A percentile compares a stretch with the other conserved stretches of the same genome.
These are phyloP conservation scores for Pterocarpus santalinus DNA, from an alignment of 306 rosid genomes.

Conservation along the genomic window DNA sequence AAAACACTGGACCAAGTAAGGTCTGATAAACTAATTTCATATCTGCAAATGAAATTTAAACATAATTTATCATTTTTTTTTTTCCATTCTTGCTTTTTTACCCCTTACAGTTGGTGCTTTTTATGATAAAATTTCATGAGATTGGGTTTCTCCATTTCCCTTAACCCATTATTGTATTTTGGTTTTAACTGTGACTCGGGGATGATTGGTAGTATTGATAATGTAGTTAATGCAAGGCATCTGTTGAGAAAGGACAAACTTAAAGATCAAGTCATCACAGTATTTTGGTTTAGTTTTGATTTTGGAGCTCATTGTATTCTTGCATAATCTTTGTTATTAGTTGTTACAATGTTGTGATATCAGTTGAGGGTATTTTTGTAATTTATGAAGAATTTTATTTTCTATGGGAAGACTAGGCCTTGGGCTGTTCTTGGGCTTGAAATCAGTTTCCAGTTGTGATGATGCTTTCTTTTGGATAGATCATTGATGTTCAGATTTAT, in stretches of 20 bases:
- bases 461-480: constrained; percentile 7
- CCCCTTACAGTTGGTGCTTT: background rate
- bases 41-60: background rate
- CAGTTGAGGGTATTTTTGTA: background rate
- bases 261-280: background rate
- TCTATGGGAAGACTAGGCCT: background rate
- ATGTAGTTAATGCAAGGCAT: background rate
- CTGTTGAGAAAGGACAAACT: background rate
- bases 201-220: constrained; percentile 20
- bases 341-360: background rate
- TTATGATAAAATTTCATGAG: background rate
- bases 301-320: background rate
- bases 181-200: background rate
- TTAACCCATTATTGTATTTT: background rate
- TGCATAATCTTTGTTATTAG: background rate
- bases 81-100: background rate
- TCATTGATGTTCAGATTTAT: constrained; percentile 6
- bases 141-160: constrained; percentile 17
- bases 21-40: constrained; percentile 1
- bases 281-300: constrained; percentile 8
- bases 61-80: background rate
- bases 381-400: background rate
- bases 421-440: constrained; percentile 2
- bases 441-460: background rate
- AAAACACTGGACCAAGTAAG: background rate